phyloP scores from a whole-genome alignment of 805 yeast species.

The Kazachstania bromeliacearum region DNA sequence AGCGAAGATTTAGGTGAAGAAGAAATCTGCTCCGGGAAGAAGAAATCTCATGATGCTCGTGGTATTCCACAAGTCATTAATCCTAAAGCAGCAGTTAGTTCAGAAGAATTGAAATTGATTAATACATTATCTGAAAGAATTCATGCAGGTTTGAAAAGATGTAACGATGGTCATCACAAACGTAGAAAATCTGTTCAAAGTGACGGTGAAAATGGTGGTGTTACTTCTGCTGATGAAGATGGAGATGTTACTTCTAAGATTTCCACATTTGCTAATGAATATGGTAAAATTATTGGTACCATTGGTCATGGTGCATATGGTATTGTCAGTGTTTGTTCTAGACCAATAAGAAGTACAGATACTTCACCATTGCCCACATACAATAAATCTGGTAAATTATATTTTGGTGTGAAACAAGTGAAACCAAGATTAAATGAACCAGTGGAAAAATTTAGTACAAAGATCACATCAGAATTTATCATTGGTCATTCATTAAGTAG shows the following conservation, averaged over 20 bases:
- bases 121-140: conserved; percentile 41
- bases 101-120: conserved; percentile 40
- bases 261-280: conserved; percentile 32
- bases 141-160: conserved; percentile 32
- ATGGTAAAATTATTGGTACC: conserved; percentile 44
- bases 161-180: conserved; percentile 1
- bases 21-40: too few relatives aligned
- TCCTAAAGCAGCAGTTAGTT: conserved; percentile 39
- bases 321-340: conserved; percentile 77
- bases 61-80: conserved; percentile 17
- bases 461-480: conserved; percentile 81
- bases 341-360: conserved; percentile 22
- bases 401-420: conserved; percentile 88
- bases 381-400: conserved; percentile 54
- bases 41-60: not conserved
- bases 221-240: not conserved
- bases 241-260: not conserved
- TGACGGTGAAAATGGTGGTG: not conserved
- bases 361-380: conserved; percentile 41
- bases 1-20: too few relatives aligned
- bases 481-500: conserved; percentile 67
- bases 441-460: conserved; percentile 82
- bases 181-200: not conserved
- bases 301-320: conserved; percentile 97
- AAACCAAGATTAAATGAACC: conserved; percentile 75